Percentiles rank a stretch among this genome's conserved stretches.
phyloP scores from a whole-genome alignment of 2,329 filamentous ascomycete species.

The Corynespora cassiicola region DNA sequence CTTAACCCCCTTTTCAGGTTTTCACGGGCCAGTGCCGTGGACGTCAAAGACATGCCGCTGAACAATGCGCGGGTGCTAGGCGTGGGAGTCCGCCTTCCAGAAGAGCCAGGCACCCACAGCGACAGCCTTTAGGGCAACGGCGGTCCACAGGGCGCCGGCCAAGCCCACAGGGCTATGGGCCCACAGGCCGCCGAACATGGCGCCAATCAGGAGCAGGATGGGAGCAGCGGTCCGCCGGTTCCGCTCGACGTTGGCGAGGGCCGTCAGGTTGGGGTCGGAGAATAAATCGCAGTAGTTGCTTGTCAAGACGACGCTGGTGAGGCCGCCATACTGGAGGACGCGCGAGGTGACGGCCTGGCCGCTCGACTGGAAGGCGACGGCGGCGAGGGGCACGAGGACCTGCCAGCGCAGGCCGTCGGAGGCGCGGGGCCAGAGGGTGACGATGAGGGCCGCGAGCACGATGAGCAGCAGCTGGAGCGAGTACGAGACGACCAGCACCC shows the following conservation, averaged over 20 bases:
- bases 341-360: slow-evolving; percentile 80
- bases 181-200: slow-evolving; percentile 61
- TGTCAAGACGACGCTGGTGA: slow-evolving; percentile 81
- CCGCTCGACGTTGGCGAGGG: slow-evolving; percentile 56
- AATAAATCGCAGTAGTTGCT: slow-evolving; percentile 84
- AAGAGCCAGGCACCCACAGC: slow-evolving; percentile 49
- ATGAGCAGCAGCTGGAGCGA: slow-evolving; percentile 51
- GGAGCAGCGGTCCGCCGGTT: slow-evolving; percentile 61
- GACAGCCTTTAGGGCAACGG: slow-evolving; percentile 47
- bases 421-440: slow-evolving; percentile 47
- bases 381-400: slow-evolving; percentile 69
- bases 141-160: slow-evolving; percentile 58
- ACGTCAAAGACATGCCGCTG: too few relatives aligned
- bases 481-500: slow-evolving; percentile 64
- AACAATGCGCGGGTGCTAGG: too few relatives aligned
- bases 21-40: too few relatives aligned
- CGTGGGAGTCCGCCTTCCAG: slow-evolving; percentile 49
- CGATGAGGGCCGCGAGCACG: slow-evolving; percentile 49
- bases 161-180: slow-evolving; percentile 60
- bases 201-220: slow-evolving; percentile 59
- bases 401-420: slow-evolving; percentile 51
- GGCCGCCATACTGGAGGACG: slow-evolving; percentile 70
- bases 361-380: slow-evolving; percentile 78
- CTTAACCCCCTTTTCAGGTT: too few relatives aligned
- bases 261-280: slow-evolving; percentile 65